Evolutionary conservation across 495 filamentous ascomycete species (phyloP), one percentile per base, ranked within the genome.

Genomic region (Chaetomium fimeti): DNA sequence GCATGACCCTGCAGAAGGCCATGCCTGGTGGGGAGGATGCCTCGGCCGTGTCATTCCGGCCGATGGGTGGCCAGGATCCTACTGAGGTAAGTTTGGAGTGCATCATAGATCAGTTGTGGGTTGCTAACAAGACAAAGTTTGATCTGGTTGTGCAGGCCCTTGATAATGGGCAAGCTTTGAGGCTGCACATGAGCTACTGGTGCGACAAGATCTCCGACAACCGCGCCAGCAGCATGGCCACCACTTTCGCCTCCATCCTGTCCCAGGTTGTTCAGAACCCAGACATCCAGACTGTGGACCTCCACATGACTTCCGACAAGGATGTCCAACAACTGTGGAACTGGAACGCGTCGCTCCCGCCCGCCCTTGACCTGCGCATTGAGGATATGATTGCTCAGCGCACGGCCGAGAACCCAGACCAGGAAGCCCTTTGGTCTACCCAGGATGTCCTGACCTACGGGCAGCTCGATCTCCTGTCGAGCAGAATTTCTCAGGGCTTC

Each of bases 1-100:
- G 53, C 2, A 63, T 56, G 61, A 63, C 61, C 2, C 52, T 57
- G 24, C 61, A 55, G 60, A 58, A 25, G 66, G 36, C 52, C 62
- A 40, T 45, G 60, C 56, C 68, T 68, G 57, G 42, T 1, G 28
- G 25, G 3, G 28, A 61, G 59, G 28, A 40, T 25, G 7, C 16
- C 7, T 61, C 59, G n/a, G 28, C 20, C 4, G 45, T 61, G 28
- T 32, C 20, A 2, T 61, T 61, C 16, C 45, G 48, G 28, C 28
- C 59, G 1, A 25, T 61, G 28, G 59, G 59, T 24, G 59, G 59
- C 7, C 59, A 61, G 29, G 59, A 61, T 25, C 59, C 59, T 1
- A 61, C 59, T n/a, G 59, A 61, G 59, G 59, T 61, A 11, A 61
- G 59, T 51, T 52, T 8, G 8, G 16, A 11, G 22, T 29, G 7